Base-by-base conservation (phyloP, 306 rosid genomes). In the Cyamopsis tetragonoloba region DNA sequence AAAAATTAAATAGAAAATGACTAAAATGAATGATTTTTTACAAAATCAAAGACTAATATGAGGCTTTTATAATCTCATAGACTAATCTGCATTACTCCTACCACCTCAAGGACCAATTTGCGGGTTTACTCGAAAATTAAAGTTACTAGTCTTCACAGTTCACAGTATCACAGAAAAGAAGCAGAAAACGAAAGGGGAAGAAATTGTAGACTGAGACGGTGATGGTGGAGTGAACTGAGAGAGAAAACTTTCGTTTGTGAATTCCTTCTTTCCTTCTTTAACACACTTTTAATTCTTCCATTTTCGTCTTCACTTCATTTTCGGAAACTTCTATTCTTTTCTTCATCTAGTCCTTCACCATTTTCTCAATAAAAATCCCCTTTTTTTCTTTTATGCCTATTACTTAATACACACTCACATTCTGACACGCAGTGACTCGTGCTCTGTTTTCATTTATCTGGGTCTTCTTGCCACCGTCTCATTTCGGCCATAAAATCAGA, bases 371-470 rank as follows among this genome's bases (percentile, higher is more conserved):
- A 54, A 42, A 55, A 53, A 14, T 18, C 22, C 57, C 37, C 14
- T 8, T 10, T 43, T 49, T 68, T 47, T 63, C 26, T 48, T 55
- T 58, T n/a, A 24, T 39, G n/a, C n/a, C n/a, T n/a, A 42, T 14
- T 1, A 51, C 9, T 22, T 34, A 54, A 61, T 35, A 49, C 27
- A 24, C 19, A 11, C 1, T 0, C 32, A 11, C 53, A 28, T 3
- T 3, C 44, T n/a, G n/a, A n/a, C n/a, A 34, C 39, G 4, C 66
- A 28, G 11, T 37, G 28, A 9, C 51, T 15, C 48, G 5, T 37
- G 67, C 60, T 72, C 31, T 46, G 47, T 75, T 74, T 43, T 48
- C 32, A 27, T 70, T 14, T 13, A 17, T 75, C 72, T 65, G 72
- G 66, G 68, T 74, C 61, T 43, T 34, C 9, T 22, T 30, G 58